A percentile compares a stretch with the other conserved stretches of the same genome.
Evolutionary conservation across 2,329 filamentous ascomycete species (phyloP).

Genomic region (Cadophora sp.): DNA sequence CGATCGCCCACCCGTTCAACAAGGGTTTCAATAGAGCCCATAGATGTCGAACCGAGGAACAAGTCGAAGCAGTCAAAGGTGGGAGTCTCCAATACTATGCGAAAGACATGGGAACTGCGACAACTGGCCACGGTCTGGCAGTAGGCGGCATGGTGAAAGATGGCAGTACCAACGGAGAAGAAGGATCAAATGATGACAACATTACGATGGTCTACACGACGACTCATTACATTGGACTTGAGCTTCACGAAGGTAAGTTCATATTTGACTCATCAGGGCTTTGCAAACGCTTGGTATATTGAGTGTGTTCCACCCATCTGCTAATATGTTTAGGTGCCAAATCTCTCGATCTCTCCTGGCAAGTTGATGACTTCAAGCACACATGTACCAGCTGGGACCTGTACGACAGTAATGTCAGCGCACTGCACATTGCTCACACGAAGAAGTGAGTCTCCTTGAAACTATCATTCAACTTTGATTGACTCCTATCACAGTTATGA

Average conservation of each 20-base stretch:
- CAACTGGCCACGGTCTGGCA: constrained; percentile 50
- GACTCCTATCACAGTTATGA: constrained; percentile 66
- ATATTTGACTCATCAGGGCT: background rate
- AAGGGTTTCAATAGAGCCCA: constrained; percentile 90
- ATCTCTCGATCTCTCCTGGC: constrained; percentile 78
- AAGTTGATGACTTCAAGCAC: constrained; percentile 87
- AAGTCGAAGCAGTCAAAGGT: constrained; percentile 66
- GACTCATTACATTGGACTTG: constrained; percentile 92
- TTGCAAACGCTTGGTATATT: constrained; percentile 9
- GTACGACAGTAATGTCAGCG: constrained; percentile 78
- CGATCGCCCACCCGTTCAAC: constrained; percentile 87
- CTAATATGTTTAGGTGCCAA: constrained; percentile 63
- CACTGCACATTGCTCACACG: constrained; percentile 74
- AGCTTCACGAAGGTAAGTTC: constrained; percentile 73
- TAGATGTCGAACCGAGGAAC: constrained; percentile 66
- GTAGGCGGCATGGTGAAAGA: constrained; percentile 50
- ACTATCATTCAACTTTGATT: constrained; percentile 31
- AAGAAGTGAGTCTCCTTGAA: constrained; percentile 71
- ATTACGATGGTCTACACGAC: constrained; percentile 74
- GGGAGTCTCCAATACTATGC: constrained; percentile 67
- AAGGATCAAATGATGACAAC: constrained; percentile 46
- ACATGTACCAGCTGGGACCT: constrained; percentile 78
- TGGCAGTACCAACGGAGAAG: constrained; percentile 47
- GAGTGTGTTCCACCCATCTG: constrained; percentile 38
- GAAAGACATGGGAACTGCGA: constrained; percentile 44